These are phyloP conservation scores for Torulaspora franciscae DNA, from an alignment of 805 yeast species.

Conservation along the genomic window DNA sequence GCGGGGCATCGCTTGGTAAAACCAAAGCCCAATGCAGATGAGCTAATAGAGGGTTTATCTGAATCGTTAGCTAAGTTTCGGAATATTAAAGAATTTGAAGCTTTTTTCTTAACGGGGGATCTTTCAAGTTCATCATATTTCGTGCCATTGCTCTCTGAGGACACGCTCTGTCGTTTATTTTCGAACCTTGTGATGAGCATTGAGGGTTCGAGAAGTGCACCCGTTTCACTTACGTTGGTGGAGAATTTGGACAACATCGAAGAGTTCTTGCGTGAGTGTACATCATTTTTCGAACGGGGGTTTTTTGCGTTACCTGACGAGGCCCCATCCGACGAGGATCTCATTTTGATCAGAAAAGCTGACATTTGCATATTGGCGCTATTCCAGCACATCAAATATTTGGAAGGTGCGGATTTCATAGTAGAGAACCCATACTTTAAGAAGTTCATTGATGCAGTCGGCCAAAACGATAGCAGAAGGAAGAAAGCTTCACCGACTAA, in stretches of 20 bases:
- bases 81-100: constrained; percentile 18
- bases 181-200: not conserved
- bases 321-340: not conserved
- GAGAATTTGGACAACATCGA: constrained; percentile 13
- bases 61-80: constrained; percentile 14
- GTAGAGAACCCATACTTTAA: not conserved
- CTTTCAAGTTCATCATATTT: constrained; percentile 16
- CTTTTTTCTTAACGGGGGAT: constrained; percentile 20
- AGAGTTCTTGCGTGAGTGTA: constrained; percentile 9
- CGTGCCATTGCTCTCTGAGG: constrained; percentile 27
- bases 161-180: constrained; percentile 15
- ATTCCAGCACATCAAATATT: constrained; percentile 4
- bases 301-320: constrained; percentile 11
- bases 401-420: constrained; percentile 2
- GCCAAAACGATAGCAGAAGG: constrained; percentile 3
- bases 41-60: constrained; percentile 14
- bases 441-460: not conserved
- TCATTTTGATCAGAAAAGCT: constrained; percentile 8
- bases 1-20: constrained; percentile 13
- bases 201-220: not conserved
- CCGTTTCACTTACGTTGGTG: constrained; percentile 3
- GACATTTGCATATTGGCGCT: constrained; percentile 12
- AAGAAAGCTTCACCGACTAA: not conserved
- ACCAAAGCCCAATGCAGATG: constrained; percentile 17
- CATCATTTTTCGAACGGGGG: constrained; percentile 8